Evolutionary conservation across 2,329 filamentous ascomycete genomes (phyloP), one percentile per base, ranked within the genome.

Genomic region (Clonostachys byssicola): DNA sequence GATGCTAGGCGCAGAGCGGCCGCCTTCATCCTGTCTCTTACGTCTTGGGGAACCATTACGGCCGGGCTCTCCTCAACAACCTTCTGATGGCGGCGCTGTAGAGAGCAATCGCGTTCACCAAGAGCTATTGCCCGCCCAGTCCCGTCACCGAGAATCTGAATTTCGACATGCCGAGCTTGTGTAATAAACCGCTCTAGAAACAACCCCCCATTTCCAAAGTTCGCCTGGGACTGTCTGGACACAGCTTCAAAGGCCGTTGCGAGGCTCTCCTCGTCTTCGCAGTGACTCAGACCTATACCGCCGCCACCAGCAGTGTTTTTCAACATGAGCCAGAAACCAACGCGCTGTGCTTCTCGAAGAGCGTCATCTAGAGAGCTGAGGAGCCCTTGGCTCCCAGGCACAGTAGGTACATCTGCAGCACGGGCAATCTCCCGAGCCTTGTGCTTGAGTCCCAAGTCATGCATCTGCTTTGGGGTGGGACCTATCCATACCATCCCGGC

Each of bases 401-500:
- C 57, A 6, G 61, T 54, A 0, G 65, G 61, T 0, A 71, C 66
- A 1, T 57, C 57, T 0, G 59, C 58, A 1, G 50, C 43, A 3
- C 51, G 41, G 1, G 65, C 65, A 12, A 69, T 60, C 6, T 58
- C 57, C 9, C 68, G 60, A 13, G 69, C 67, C 1, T 56, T 51
- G 44, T 68, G 66, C 40, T 72, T 72, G 17, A 68, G 43, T 0
- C 69, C 69, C 6, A 72, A 52, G 20, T 61, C 59, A 3, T 56
- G 53, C 55, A 72, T 72, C 12, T 64, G 60, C 12, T 71, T 62
- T 0, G 79, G 67, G 12, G 69, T 72, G 2, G 84, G 84, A 0
- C 84, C 83, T 13, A 80, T 71, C 67, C 80, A 87, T 2, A 69
- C 66, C 49, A 87, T 67, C 0, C 80, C 83, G 2, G 74, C 75